phyloP scores from a whole-genome alignment of 352 stramenopile species.

The Globisporangium apiculatum region DNA sequence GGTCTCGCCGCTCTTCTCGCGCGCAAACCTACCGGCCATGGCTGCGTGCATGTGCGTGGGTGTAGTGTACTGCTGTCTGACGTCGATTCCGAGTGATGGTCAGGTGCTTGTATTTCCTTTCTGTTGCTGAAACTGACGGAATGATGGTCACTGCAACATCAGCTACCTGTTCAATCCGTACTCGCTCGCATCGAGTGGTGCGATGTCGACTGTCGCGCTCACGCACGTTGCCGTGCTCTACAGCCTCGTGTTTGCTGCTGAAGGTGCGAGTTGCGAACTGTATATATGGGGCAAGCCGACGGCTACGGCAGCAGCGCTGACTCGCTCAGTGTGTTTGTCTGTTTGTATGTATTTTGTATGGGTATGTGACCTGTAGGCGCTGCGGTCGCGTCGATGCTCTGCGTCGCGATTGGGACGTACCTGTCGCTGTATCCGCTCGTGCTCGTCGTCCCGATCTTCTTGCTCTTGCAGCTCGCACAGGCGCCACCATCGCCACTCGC shows the following conservation, averaged over 20 bases:
- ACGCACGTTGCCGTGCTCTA: constrained; percentile 62
- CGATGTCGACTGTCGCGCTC: constrained; percentile 63
- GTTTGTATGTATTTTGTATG: no score
- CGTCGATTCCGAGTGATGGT: no score
- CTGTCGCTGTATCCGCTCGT: constrained; percentile 69
- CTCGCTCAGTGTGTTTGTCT: no score
- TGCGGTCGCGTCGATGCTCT: constrained; percentile 36
- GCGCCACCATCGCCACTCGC: constrained; percentile 1
- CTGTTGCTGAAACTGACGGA: no score
- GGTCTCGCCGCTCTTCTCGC: constrained; percentile 58
- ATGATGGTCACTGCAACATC: neutral
- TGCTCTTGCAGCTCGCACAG: constrained; percentile 31
- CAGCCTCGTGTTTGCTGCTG: constrained; percentile 58
- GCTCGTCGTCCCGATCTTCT: constrained; percentile 44
- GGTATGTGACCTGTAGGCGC: constrained; percentile 19
- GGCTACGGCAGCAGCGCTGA: no score
- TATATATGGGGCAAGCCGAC: neutral
- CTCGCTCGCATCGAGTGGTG: constrained; percentile 53
- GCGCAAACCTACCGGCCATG: constrained; percentile 32
- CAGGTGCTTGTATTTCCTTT: no score
- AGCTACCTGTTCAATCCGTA: constrained; percentile 78
- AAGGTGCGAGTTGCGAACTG: constrained; percentile 23
- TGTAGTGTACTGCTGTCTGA: neutral
- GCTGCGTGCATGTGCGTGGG: constrained; percentile 42
- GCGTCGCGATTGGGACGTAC: constrained; percentile 55